Conservation (phyloP, 202 grass and related monocot species). For the Dendrocalamus latiflorus region DNA sequence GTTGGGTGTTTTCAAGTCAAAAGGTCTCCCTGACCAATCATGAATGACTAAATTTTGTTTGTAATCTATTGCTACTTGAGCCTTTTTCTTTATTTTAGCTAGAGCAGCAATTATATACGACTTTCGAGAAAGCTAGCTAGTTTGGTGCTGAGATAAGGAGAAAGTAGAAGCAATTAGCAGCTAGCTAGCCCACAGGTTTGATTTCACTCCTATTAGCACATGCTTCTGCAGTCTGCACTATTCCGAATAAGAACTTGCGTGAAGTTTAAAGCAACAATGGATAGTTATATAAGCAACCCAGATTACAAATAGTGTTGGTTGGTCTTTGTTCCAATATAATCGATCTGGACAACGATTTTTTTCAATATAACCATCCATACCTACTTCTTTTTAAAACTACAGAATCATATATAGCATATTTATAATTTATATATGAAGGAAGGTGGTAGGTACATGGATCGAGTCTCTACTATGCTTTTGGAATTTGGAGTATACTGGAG, state of each 20-base stretch:
- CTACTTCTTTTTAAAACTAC: background rate
- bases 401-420: background rate
- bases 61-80: slow-evolving; percentile 19
- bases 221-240: background rate
- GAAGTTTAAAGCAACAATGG: background rate
- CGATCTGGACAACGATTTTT: background rate
- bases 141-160: background rate
- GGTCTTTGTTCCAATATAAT: background rate
- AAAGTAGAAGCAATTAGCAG: background rate
- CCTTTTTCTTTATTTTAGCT: slow-evolving; percentile 8
- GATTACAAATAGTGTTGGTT: background rate
- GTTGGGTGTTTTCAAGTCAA: slow-evolving; percentile 38
- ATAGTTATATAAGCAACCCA: background rate
- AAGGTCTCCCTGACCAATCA: slow-evolving; percentile 25
- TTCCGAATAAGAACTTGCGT: background rate
- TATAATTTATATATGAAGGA: background rate
- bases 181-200: background rate
- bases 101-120: background rate
- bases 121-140: slow-evolving; percentile 14
- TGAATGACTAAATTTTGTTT: slow-evolving; percentile 10
- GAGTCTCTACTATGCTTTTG: background rate
- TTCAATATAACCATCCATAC: background rate
- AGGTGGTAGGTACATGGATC: background rate
- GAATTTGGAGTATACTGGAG: background rate
- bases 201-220: background rate